Evolutionary conservation across 75 land plant species (phyloP), one percentile per base, ranked within the genome.

Genomic region (Pinus tabuliformis): DNA sequence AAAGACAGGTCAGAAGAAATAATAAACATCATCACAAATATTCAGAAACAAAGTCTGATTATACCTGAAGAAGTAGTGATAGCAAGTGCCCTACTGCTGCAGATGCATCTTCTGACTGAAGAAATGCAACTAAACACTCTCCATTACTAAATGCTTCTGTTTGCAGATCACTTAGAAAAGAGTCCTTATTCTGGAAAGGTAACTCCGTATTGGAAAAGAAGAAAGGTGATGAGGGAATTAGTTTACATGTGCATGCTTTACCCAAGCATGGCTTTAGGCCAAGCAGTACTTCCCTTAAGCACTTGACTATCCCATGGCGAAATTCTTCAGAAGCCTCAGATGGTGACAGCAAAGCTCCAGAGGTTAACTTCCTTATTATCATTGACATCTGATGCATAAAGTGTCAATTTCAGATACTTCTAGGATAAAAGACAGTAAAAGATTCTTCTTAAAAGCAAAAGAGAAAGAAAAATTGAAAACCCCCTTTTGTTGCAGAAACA

Each of bases 281-380:
- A 37, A 75, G 61, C 65, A 97, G 73, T 74, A 97, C 22, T 18
- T 88, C 88, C 73, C 62, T 87, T 18, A 97, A 84, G 73, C 98
- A 92, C 82, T 80, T 86, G 14, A 97, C 80, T 11, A 89, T 83
- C 54, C 98, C 99, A 81, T 82, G 87, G 63, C 95, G 99, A 79
- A 97, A 91, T 80, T 97, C 99, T 74, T 97, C 99, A 73, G 99
- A 77, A 37, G 93, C 99, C 78, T 97, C 95, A 65, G 80, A 76
- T 49, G 95, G 85, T 76, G 93, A 84, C 12, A 97, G 90, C 83
- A 91, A 58, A 62, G 99, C 99, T 9, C 89, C 98, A 66, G 75
- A 76, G 2, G 95, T 84, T 78, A 97, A 80, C 76, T 97, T 97
- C 61, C 92, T 91, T 70, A 94, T 57, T 61, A 94, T 75, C 71